Evolutionary conservation across 768 basidiomycete species (phyloP).

Genomic region (Pleurotus citrinopileatus): DNA sequence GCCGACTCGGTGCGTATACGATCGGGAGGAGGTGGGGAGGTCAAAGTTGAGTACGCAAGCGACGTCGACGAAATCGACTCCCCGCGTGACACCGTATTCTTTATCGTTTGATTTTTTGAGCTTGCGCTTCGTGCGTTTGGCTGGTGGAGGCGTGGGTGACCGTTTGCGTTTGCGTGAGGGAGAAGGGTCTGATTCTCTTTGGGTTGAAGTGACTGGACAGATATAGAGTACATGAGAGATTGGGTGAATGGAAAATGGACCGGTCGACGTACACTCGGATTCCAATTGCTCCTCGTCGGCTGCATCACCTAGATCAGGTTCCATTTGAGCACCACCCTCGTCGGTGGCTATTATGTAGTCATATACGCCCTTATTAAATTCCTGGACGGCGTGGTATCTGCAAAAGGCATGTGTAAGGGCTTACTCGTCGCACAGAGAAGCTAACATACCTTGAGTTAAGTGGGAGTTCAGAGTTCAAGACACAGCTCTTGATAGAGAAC

Average conservation of each 20-base stretch:
- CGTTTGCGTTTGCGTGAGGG: conserved; percentile 58
- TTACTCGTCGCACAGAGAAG: neutral
- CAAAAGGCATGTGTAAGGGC: neutral
- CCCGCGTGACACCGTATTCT: conserved; percentile 93
- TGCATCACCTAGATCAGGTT: conserved; percentile 35
- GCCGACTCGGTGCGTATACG: conserved; percentile 95
- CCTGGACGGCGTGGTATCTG: conserved; percentile 95
- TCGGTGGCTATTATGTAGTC: conserved; percentile 99
- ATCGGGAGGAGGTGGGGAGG: conserved; percentile 80
- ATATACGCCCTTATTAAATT: conserved; percentile 98
- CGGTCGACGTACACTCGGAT: conserved; percentile 28
- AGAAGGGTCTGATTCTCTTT: conserved; percentile 33
- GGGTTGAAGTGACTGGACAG: conserved; percentile 57
- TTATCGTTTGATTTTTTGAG: conserved; percentile 52
- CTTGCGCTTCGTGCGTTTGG: conserved; percentile 52
- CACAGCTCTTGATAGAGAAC: conserved; percentile 94
- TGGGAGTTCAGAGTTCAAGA: conserved; percentile 93
- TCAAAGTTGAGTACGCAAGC: conserved; percentile 99
- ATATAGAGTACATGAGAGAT: neutral
- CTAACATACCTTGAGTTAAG: conserved; percentile 76
- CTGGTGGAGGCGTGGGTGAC: conserved; percentile 35
- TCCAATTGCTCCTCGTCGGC: conserved; percentile 41
- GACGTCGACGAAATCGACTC: conserved; percentile 96
- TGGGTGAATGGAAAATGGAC: neutral
- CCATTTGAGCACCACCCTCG: conserved; percentile 63